Evolutionary conservation across 257 asterid species (phyloP), one percentile per base, ranked within the genome.

Genomic region (Solanum acaule): DNA sequence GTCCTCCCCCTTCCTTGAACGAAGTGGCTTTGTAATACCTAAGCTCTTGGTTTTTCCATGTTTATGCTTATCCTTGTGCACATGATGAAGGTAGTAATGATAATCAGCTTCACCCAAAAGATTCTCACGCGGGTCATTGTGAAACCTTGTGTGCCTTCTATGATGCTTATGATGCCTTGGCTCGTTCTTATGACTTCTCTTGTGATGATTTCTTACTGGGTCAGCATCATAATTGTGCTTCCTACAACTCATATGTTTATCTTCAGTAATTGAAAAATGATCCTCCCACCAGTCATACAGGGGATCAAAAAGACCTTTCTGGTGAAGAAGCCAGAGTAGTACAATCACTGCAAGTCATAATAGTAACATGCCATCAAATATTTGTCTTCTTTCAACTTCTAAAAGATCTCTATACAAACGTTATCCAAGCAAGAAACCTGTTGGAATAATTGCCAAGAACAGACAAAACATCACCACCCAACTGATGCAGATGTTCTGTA

Each of bases 271-370:
- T 94, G 94, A 93, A 89, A 92, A 63, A 87, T 95, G 98, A 93
- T 97, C 99, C 89, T 94, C 98, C 98, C 98, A 96, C 99, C 99
- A 96, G 88, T 97, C 99, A 70, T 96, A 94, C 63, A 96, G 86
- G 52, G 98, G 98, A 92, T 94, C 98, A 61, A 96, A 97, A 71
- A 97, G 86, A 61, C 98, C 99, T 88, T 95, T 94, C 86, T 94
- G 93, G 88, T 97, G 99, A 75, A 96, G 90, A 91, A 96, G 98
- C 98, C 98, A 96, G 22, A 97, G 90, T 33, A 96, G 92, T 86
- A 96, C 93, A 59, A 93, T 25, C 85, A 93, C 99, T 97, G 95
- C 91, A 92, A 77, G 52, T 85, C 93, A 91, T 23, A 86, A 63
- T 76, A 83, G 29, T 72, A 22, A 87, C 49, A 44, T 86, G 68